Conservation (phyloP, 2,329 filamentous ascomycete species). For the Epicoccum nigrum region DNA sequence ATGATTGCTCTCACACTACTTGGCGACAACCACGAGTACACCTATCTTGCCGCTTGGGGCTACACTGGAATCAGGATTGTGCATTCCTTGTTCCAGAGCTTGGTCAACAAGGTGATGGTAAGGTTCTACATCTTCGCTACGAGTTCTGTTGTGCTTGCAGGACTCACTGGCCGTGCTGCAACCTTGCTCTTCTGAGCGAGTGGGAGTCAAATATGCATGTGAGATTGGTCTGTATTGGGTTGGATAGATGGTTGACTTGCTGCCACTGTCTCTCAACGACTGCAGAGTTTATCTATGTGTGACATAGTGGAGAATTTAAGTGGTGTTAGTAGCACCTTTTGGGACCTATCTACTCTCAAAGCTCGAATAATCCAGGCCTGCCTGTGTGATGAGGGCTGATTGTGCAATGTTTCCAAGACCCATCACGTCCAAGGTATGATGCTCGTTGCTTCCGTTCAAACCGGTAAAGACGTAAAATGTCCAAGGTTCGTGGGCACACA, state of each 20-base stretch:
- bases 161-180: constrained; percentile 13
- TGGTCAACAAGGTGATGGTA: constrained; percentile 12
- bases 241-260: neutral
- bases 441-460: no score
- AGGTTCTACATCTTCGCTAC: constrained; percentile 16
- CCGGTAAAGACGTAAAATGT: no score
- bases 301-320: no score
- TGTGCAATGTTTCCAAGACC: no score
- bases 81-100: constrained; percentile 16
- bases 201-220: neutral
- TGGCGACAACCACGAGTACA: constrained; percentile 15
- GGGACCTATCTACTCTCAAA: no score
- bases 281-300: no score
- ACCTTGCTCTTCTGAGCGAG: constrained; percentile 5
- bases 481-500: no score
- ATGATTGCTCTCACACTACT: constrained; percentile 11
- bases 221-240: neutral
- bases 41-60: constrained; percentile 16
- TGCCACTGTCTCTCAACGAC: neutral
- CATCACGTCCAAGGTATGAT: no score
- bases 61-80: constrained; percentile 15
- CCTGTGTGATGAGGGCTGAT: no score
- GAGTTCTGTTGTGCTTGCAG: constrained; percentile 11
- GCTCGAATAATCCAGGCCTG: no score
- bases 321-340: no score